phyloP scores from a whole-genome alignment of 108 stramenopile species.

The Pseudonitzschia delicatissima region DNA sequence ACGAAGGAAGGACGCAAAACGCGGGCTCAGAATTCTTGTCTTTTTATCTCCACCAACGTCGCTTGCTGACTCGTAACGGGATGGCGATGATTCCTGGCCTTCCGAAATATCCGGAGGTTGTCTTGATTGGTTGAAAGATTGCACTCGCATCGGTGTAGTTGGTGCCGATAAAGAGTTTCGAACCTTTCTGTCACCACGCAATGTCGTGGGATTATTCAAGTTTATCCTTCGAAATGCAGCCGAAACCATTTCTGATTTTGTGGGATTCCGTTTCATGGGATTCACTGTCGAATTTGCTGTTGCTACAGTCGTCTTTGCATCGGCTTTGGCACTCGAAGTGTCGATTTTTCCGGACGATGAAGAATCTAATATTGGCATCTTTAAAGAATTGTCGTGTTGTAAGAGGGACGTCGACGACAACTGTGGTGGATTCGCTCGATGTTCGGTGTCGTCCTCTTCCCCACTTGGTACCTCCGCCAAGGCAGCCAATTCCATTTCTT shows the following conservation, averaged over 20 bases:
- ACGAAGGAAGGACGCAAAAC: not conserved
- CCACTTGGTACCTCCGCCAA: conserved; percentile 14
- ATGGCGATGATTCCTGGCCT: not conserved
- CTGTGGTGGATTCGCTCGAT: not conserved
- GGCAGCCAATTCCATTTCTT: conserved; percentile 37
- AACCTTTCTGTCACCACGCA: not conserved
- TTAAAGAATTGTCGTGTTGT: not conserved
- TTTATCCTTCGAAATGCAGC: conserved; percentile 30
- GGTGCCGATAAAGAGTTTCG: conserved; percentile 36
- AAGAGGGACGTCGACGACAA: not conserved
- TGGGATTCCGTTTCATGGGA: conserved; percentile 12
- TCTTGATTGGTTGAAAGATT: no score
- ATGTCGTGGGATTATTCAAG: not conserved
- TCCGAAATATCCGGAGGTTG: not conserved
- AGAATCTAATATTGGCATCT: conserved; percentile 10
- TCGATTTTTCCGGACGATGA: conserved; percentile 5
- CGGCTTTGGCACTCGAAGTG: not conserved
- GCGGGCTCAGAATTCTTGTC: not conserved
- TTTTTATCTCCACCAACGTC: no score
- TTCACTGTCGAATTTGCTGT: not conserved
- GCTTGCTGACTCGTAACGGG: no score
- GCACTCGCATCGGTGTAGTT: conserved; percentile 25
- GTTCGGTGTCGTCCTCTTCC: not conserved
- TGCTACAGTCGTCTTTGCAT: not conserved
- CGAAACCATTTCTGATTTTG: conserved; percentile 31